A percentile compares a stretch with the other conserved stretches of the same genome.
Conservation (phyloP, 2,329 filamentous ascomycete species). For the Claviceps pusilla region DNA sequence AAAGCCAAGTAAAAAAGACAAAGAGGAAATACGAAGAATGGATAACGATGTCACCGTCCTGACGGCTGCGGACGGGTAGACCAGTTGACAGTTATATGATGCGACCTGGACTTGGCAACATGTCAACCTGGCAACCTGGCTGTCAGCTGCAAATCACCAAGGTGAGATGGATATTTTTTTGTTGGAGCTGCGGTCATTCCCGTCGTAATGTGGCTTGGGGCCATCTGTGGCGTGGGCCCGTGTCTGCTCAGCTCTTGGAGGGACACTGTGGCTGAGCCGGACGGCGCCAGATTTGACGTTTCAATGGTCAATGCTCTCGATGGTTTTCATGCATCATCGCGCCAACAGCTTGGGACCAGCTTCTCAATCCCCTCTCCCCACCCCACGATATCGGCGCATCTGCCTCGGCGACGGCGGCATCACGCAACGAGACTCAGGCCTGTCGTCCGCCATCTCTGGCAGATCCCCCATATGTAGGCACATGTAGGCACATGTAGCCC, state of each 20-base stretch:
- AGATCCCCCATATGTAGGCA: constrained; percentile 4
- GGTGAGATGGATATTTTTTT: neutral
- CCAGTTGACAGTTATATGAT: constrained; percentile 11
- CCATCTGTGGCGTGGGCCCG: too few relatives aligned
- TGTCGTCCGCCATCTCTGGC: neutral
- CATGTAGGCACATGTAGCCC: constrained; percentile 23
- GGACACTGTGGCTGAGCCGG: neutral
- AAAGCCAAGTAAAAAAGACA: neutral
- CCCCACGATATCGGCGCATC: neutral
- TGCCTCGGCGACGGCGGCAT: neutral
- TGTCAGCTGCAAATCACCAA: neutral
- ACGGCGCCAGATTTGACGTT: neutral
- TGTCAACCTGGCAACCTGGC: neutral
- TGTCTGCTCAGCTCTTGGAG: neutral
- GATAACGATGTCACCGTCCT: neutral
- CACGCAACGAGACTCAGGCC: neutral
- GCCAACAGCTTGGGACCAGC: neutral
- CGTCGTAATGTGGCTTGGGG: neutral
- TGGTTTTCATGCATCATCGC: neutral
- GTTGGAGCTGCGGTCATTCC: too few relatives aligned
- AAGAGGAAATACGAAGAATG: neutral
- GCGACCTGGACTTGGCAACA: constrained; percentile 1
- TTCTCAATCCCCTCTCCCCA: too few relatives aligned
- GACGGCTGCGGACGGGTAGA: constrained; percentile 3
- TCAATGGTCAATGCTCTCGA: neutral